Evolutionary conservation across 371 early-diverging fungal genomes (phyloP).

Genomic region (Lichtheimia ornata): DNA sequence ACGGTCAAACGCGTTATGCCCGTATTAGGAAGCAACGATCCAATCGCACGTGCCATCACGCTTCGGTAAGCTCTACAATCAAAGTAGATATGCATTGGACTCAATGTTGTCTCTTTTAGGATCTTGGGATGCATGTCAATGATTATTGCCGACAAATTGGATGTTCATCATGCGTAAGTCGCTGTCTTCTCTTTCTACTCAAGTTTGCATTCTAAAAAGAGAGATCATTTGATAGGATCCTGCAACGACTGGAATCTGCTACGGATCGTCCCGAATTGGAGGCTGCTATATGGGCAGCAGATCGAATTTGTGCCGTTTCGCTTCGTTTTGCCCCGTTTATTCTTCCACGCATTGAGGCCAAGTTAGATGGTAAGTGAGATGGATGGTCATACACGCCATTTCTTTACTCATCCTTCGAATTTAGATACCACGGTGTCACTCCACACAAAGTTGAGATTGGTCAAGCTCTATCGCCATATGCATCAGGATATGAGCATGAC

Average conservation of each 20-base stretch:
- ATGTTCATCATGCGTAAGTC: conserved; percentile 59
- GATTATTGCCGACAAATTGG: conserved; percentile 54
- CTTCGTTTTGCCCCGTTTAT: conserved; percentile 53
- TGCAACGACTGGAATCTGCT: conserved; percentile 44
- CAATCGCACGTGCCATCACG: conserved; percentile 53
- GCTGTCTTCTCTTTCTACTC: not conserved
- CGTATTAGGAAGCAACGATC: conserved; percentile 55
- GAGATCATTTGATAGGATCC: conserved; percentile 26
- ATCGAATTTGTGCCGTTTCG: conserved; percentile 56
- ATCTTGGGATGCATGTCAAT: conserved; percentile 59
- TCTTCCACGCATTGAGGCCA: conserved; percentile 31
- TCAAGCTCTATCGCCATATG: conserved; percentile 63
- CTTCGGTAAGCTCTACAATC: conserved; percentile 39
- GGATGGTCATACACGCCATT: conserved; percentile 17
- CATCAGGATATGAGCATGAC: conserved; percentile 57
- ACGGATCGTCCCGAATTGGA: conserved; percentile 56
- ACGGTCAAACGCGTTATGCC: conserved; percentile 53
- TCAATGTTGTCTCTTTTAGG: conserved; percentile 21
- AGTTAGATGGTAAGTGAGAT: conserved; percentile 27
- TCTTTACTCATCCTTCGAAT: conserved; percentile 18
- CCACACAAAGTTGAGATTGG: conserved; percentile 42
- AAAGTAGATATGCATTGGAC: too few species aligned
- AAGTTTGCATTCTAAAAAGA: not conserved
- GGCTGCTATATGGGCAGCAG: conserved; percentile 60
- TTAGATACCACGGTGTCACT: conserved; percentile 18